Base-by-base conservation (phyloP, 2,329 filamentous ascomycete genomes). In the Arachnopeziza araneosa region DNA sequence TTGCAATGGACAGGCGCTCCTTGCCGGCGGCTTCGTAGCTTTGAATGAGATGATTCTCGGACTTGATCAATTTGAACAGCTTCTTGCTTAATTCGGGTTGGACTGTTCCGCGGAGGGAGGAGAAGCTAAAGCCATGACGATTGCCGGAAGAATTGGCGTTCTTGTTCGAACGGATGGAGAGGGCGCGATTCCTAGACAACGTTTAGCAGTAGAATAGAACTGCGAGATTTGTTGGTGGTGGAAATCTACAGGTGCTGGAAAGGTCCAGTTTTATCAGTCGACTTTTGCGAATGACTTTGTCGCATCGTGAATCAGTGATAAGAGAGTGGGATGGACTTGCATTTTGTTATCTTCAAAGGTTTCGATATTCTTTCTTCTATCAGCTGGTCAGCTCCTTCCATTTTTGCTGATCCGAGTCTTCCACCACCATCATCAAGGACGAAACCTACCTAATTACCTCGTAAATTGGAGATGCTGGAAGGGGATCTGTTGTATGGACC, bases 61-160 rank as follows among this genome's bases (percentile, higher is more conserved):
- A 90, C 79, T 99, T 99, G 80, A 98, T 96, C 63, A 99, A 83
- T 69, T 88, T 89, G 81, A 88, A 96, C 56, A 99, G 86, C 73
- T 88, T 90, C 75, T 90, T 91, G 69, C 90, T 92, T 26, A 97
- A 84, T 75, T 97, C 92, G 4, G 93, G 91, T 73, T 96, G 91
- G 68, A 88, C 83, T 54, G 87, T 85, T 59, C 91, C 91, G 56
- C 93, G 91, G 58, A 99, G 85, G 22, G 91, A 95, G 66, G 84
- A 86, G 78, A 98, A 89, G 61, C 87, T 89, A 79, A 98, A 96
- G 71, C 86, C 87, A 73, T 90, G 86, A 69, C 83, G 86, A 63
- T 73, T 71, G 59, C 77, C 71, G 53, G 73, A 70, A 54, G 74
- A 70, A 57, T 57, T 54, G 71, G 61, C 60, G 48, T 68, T 69